A percentile compares a stretch with the other conserved stretches of the same genome.
phyloP scores from a whole-genome alignment of 1,284 basidiomycete genomes.

The Agroathelia rolfsii region DNA sequence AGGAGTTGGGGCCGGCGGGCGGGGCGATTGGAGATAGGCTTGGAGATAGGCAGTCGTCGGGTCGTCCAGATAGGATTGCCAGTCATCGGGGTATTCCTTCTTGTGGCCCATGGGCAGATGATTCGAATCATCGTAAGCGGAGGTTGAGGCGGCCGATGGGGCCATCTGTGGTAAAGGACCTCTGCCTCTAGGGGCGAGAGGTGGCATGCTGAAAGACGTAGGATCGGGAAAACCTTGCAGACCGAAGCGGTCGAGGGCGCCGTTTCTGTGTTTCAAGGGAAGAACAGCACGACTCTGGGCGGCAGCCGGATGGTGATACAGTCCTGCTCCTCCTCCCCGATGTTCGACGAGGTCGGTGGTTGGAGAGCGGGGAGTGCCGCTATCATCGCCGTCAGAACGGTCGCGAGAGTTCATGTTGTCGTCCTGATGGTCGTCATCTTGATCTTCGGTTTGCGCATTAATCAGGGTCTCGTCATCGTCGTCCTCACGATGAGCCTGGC shows the following conservation, averaged over 20 bases:
- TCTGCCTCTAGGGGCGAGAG: slow-evolving; percentile 16
- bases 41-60: slow-evolving; percentile 48
- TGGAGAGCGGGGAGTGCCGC: slow-evolving; percentile 68
- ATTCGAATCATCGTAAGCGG: too few relatives aligned
- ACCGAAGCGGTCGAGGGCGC: slow-evolving; percentile 33
- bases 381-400: slow-evolving; percentile 28
- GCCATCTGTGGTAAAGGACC: slow-evolving; percentile 17
- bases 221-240: slow-evolving; percentile 16
- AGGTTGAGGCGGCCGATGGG: slow-evolving; percentile 20
- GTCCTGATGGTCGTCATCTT: slow-evolving; percentile 19
- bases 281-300: slow-evolving; percentile 49
- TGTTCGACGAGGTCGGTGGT: slow-evolving; percentile 44
- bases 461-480: slow-evolving; percentile 41
- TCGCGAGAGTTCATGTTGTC: too few relatives aligned
- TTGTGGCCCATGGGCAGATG: slow-evolving; percentile 10
- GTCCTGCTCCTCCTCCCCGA: too few relatives aligned
- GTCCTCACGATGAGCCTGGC: slow-evolving; percentile 27
- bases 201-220: slow-evolving; percentile 13
- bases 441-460: slow-evolving; percentile 25
- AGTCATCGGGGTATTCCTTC: slow-evolving; percentile 35
- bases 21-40: slow-evolving; percentile 42
- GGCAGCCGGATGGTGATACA: too few relatives aligned
- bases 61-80: slow-evolving; percentile 43
- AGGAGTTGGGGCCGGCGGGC: slow-evolving; percentile 66
- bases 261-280: slow-evolving; percentile 50